Percentiles rank a stretch among this genome's conserved stretches.
These are phyloP conservation scores for Citrullus colocynthis DNA, from an alignment of 306 rosid species.

Conservation along the genomic window DNA sequence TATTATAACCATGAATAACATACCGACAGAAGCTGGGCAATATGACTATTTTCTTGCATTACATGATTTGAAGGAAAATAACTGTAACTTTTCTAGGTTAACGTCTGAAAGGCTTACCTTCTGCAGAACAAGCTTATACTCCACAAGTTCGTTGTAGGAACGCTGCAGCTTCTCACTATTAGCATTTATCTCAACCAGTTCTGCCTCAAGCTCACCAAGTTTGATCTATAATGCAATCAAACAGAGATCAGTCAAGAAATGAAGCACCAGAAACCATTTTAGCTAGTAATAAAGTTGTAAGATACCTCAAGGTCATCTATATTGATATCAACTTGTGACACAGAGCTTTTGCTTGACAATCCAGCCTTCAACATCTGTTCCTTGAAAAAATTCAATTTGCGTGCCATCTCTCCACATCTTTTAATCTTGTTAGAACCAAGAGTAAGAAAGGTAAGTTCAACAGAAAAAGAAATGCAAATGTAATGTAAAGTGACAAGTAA, in stretches of 20 bases:
- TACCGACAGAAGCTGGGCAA: not conserved
- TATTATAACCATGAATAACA: not conserved
- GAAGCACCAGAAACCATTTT: not conserved
- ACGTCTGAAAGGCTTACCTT: conserved; percentile 46
- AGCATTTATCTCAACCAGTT: conserved; percentile 77
- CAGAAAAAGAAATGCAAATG: conserved; percentile 8
- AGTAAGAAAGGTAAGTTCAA: conserved; percentile 1
- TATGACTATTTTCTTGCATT: not conserved
- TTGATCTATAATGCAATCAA: conserved; percentile 43
- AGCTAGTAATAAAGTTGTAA: not conserved
- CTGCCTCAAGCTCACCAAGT: conserved; percentile 83
- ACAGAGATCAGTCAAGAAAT: not conserved
- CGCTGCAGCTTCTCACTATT: conserved; percentile 92
- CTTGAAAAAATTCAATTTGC: conserved; percentile 74
- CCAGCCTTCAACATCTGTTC: conserved; percentile 84
- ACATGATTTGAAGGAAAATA: not conserved
- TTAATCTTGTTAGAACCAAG: conserved; percentile 47
- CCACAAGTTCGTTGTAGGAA: conserved; percentile 71
- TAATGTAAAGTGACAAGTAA: not conserved
- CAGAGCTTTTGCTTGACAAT: conserved; percentile 36
- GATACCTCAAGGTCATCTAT: conserved; percentile 77
- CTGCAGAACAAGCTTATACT: conserved; percentile 79
- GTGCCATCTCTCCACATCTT: conserved; percentile 95
- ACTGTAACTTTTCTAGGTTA: not conserved
- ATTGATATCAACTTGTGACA: conserved; percentile 31